Evolutionary conservation across 169 alveolate species (phyloP).

Genomic region (Plasmodium coatneyi): DNA sequence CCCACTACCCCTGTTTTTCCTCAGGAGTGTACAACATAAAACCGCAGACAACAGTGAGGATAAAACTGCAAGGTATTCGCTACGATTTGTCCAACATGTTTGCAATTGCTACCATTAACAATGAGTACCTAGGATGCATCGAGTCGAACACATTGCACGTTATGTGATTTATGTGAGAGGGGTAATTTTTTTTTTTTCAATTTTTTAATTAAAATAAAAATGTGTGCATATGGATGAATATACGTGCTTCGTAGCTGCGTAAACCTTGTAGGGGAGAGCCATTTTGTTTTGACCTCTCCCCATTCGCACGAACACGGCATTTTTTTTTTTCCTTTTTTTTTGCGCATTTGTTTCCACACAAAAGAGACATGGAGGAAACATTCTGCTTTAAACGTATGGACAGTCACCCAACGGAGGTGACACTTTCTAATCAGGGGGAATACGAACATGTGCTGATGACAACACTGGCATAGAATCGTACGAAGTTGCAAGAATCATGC

Average conservation of each 20-base stretch:
- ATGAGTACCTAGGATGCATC: conserved; percentile 88
- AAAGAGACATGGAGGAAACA: neutral
- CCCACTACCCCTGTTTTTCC: conserved; percentile 88
- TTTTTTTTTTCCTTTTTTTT: neutral
- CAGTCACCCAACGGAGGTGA: neutral
- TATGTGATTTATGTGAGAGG: conserved; percentile 4
- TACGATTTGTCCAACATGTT: conserved; percentile 90
- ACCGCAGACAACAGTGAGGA: conserved; percentile 89
- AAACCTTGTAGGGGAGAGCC: neutral
- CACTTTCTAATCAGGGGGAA: neutral
- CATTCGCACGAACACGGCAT: neutral
- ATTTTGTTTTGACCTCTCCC: neutral
- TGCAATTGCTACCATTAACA: conserved; percentile 92
- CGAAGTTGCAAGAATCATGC: neutral
- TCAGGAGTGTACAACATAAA: conserved; percentile 88
- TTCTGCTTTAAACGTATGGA: neutral
- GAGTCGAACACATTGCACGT: conserved; percentile 56
- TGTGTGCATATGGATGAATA: neutral
- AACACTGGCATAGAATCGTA: neutral
- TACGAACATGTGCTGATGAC: neutral
- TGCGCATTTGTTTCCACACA: neutral
- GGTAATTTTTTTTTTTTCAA: neutral
- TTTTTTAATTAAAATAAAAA: neutral
- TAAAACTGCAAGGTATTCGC: conserved; percentile 91
- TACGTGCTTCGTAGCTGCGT: neutral